Base-by-base conservation (phyloP, 768 basidiomycete genomes). In the Ephemerocybe angulata region DNA sequence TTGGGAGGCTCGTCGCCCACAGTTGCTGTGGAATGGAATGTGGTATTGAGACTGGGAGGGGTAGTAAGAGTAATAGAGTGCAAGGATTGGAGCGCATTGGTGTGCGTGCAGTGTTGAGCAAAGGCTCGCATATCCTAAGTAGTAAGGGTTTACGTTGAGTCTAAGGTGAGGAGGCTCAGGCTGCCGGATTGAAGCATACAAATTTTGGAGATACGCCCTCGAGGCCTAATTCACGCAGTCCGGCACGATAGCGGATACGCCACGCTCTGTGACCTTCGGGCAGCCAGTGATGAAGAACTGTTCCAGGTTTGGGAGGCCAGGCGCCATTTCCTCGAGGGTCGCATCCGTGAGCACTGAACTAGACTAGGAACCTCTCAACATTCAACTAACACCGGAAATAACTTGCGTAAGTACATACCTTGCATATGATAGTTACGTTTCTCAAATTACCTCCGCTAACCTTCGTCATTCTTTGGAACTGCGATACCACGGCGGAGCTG, bases 381-480 rank as follows among this genome's bases (percentile, higher is more conserved):
- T 3, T 6, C n/a, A 15, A 43, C 28, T 11, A 48, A 27, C 52
- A 53, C 47, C 40, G 42, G 21, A 22, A 40, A 3, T 30, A 37
- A 48, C 22, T 12, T 42, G 28, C 29, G 40, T 24, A 28, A 8
- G 12, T 12, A 56, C 72, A 55, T 54, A 84, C 90, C 76, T 85
- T 87, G 68, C 88, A 91, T 43, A 90, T 78, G 11, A 92, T 60
- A 3, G 82, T 84, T 44, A 93, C 69, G 56, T 72, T 81, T 28
- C 72, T 74, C 47, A 93, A 72, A 2, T 75, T 78, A 25, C 62
- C 41, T 0, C 76, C 74, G 2, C 75, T 81, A 8, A 65, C 53
- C 10, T 61, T 62, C 13, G 82, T 65, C 88, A 88, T 90, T 2
- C 64, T 44, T 1, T 68, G 69, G 21, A 91, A 63, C 5, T 77